Evolutionary conservation across 2,329 filamentous ascomycete species (phyloP), one percentile per base, ranked within the genome.

Genomic region (Ophiobolus disseminans): DNA sequence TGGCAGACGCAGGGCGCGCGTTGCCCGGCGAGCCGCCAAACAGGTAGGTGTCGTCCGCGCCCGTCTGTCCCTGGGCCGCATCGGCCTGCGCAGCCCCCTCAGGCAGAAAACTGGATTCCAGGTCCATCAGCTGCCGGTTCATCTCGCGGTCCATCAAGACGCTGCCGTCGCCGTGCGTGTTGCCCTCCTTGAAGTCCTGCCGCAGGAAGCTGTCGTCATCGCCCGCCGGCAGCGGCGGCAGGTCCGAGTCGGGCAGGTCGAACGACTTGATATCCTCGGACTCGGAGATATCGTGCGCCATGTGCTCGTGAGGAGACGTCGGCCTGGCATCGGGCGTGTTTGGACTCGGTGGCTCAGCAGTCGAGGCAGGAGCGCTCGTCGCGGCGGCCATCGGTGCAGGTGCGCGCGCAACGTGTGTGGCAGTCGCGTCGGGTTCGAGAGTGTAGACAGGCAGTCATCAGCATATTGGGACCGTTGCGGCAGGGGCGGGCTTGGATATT

Each of bases 51-150:
- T 80, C 77, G 60, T 79, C 77, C 9, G 60, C 70, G 31, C 76
- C 76, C 7, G 58, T 34, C 22, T 53, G 55, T 2, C 52, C 60
- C 28, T 67, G 63, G 5, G 59, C 37, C 19, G 58, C 52, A 16
- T 63, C 64, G 8, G 50, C 58, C 17, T 63, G 60, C 5, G 68
- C 56, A 2, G 80, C 80, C 2, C 76, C 73, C 36, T 85, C 82
- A 0, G 83, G 83, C 35, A 86, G 53, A 57, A 86, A 86, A 61
- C 83, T 86, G 3, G 84, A 86, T 64, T 86, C 84, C 45, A 86
- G 77, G 57, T 86, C 83, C 76, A 83, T 79, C 54, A 86, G 66
- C 55, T 81, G 81, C 48, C 78, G 76, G 56, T 79, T 78, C 80
- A 86, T 85, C 60, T 84, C 82, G 42, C 74, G 74, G 66, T 86